phyloP scores from a whole-genome alignment of 805 yeast genomes.

The Hanseniaspora occidentalis region DNA sequence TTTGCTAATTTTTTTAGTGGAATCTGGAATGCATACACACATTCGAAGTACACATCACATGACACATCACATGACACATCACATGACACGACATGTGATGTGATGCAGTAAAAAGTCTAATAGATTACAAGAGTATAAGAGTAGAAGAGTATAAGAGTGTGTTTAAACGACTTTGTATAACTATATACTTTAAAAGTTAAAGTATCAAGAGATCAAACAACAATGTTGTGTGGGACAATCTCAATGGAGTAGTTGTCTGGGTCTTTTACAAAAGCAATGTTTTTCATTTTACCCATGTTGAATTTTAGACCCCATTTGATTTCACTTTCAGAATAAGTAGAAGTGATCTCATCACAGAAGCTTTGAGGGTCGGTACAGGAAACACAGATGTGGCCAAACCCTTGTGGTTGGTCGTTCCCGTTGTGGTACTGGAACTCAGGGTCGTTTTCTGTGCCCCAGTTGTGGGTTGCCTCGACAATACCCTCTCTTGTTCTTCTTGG shows the following conservation, averaged over 20 bases:
- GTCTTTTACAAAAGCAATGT: constrained; percentile 65
- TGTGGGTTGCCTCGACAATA: constrained; percentile 80
- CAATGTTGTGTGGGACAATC: constrained; percentile 35
- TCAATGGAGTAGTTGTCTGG: constrained; percentile 89
- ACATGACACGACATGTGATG: too few species aligned
- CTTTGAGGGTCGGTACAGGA: constrained; percentile 44
- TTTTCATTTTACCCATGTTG: constrained; percentile 42
- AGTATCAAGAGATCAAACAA: constrained; percentile 2
- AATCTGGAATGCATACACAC: too few species aligned
- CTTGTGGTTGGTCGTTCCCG: constrained; percentile 73
- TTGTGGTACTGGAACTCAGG: constrained; percentile 64
- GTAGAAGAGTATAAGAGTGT: too few species aligned
- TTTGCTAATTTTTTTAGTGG: background rate
- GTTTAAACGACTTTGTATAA: too few species aligned
- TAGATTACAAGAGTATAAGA: background rate
- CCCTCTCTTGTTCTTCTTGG: constrained; percentile 42
- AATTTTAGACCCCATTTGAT: constrained; percentile 50
- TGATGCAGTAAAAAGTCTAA: too few species aligned
- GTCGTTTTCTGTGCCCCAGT: constrained; percentile 89
- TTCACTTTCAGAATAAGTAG: constrained; percentile 30
- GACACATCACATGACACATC: too few species aligned
- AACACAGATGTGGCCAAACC: constrained; percentile 80
- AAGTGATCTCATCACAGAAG: constrained; percentile 35
- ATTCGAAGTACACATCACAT: too few species aligned
- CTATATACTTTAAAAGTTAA: background rate